Base-by-base conservation (phyloP, 2,329 filamentous ascomycete species). In the Fusarium proliferatum region DNA sequence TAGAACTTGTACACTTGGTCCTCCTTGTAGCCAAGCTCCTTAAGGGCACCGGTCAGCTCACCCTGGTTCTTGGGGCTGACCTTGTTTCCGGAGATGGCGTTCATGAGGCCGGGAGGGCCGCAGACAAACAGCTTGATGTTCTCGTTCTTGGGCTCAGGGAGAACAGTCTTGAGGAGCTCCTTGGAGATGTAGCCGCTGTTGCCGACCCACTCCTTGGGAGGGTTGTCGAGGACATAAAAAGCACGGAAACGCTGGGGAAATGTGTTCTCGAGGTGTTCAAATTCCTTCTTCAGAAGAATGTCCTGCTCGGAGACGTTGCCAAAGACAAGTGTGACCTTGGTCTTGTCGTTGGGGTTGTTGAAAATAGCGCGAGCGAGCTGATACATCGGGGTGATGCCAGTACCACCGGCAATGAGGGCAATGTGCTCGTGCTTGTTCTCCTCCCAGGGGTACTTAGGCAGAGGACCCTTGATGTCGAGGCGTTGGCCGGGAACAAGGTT, bases 61-160 rank as follows among this genome's bases (percentile, higher is more conserved):
- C 96, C 96, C 86, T 99, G 96, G 82, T 99, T 95, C 79, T 90
- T 88, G n/a, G 95, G 95, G 84, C 93, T 96, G 82, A 92, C 92
- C 93, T 99, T 98, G 79, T 85, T 85, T 39, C 96, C 96, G 42
- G 93, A 96, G 76, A 98, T 91, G 67, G 95, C 93, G 84, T 97
- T 97, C 91, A 97, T 97, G 88, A 98, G 82, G 46, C 92, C 93
- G 6, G 96, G 95, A 17, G 96, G 96, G 0, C 96, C 96, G 84
- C 96, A 98, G 42, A 99, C 94, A 80, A 99, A 98, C 72, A 98
- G 84, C 91, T 98, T 98, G 87, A 97, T 91, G 85, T 97, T 96
- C 75, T 93, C 93, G 78, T 89, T 89, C 88, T 96, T 96, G 72
- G 96, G 95, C 84, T 97, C 95, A 16, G 96, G 96, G 19, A 98